phyloP scores from a whole-genome alignment of 164 flowering plant genomes.

The Dillenia turbinata region DNA sequence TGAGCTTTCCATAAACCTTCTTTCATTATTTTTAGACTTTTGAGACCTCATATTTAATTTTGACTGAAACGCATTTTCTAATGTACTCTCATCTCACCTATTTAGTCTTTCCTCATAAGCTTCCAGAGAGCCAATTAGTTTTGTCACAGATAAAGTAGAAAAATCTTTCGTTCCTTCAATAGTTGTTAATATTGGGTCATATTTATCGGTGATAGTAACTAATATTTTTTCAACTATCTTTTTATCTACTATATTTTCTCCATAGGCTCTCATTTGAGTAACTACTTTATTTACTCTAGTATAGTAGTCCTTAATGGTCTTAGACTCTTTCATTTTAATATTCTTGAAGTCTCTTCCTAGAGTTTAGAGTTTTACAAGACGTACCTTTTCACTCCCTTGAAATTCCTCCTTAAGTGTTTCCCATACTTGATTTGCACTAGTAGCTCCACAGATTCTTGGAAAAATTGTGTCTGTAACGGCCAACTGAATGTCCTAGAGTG shows the following conservation, averaged over 20 bases:
- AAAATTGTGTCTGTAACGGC: neutral
- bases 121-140: neutral
- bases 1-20: neutral
- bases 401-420: neutral
- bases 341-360: neutral
- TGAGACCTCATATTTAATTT: neutral
- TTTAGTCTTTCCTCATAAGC: neutral
- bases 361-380: neutral
- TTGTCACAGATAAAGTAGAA: no score
- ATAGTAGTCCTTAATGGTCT: neutral
- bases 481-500: neutral
- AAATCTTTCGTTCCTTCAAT: no score
- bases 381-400: neutral
- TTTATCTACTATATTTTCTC: no score
- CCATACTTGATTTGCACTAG: neutral
- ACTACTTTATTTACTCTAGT: no score
- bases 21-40: neutral
- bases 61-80: neutral
- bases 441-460: neutral
- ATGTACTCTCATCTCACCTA: neutral
- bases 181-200: no score
- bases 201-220: no score
- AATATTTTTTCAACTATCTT: no score
- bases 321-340: neutral
- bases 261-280: neutral